Conservation (phyloP, 768 basidiomycete species). For the Vararia minispora region DNA sequence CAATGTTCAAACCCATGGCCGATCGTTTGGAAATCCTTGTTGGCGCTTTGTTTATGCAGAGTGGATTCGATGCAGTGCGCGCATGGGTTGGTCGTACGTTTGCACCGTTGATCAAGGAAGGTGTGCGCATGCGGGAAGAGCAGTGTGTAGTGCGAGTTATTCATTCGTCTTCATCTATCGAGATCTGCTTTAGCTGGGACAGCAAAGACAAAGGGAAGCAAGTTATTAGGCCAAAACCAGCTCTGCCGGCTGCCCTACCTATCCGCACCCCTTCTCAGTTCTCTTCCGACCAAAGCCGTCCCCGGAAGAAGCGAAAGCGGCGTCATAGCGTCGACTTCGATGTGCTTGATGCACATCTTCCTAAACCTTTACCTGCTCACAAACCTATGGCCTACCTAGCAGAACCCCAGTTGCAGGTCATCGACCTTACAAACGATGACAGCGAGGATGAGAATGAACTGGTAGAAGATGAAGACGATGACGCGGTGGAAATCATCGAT, state of each 20-base stretch:
- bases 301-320: too few relatives aligned
- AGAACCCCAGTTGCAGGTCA: background rate
- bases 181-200: background rate
- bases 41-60: slow-evolving; percentile 30
- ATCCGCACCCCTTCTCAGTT: too few relatives aligned
- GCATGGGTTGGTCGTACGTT: slow-evolving; percentile 29
- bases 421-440: slow-evolving; percentile 1
- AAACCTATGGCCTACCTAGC: too few relatives aligned
- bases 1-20: slow-evolving; percentile 27
- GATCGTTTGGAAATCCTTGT: slow-evolving; percentile 38
- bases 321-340: too few relatives aligned
- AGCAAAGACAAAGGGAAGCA: slow-evolving; percentile 1
- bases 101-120: slow-evolving; percentile 24
- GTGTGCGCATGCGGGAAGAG: slow-evolving; percentile 19
- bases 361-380: background rate
- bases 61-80: slow-evolving; percentile 26
- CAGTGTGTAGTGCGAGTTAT: slow-evolving; percentile 16
- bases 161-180: too few relatives aligned
- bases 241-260: too few relatives aligned
- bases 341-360: too few relatives aligned
- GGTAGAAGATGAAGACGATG: too few relatives aligned
- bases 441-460: background rate
- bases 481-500: too few relatives aligned
- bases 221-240: too few relatives aligned
- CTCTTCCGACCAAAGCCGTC: too few relatives aligned